phyloP scores from a whole-genome alignment of 2,329 filamentous ascomycete genomes.

The Paracorniculantispora psalliotae region DNA sequence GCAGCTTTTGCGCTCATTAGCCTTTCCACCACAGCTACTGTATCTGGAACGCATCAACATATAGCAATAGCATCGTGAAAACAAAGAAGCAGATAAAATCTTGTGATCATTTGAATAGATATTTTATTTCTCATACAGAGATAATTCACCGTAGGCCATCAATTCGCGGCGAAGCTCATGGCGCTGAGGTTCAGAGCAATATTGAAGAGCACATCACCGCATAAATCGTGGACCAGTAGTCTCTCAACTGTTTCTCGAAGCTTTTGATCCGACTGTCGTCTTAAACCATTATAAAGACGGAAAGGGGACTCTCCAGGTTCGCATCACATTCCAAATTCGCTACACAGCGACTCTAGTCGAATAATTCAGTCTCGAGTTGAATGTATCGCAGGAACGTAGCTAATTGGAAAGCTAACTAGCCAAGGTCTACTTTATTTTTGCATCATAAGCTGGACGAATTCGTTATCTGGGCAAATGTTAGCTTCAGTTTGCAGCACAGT shows the following conservation, averaged over 20 bases:
- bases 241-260: neutral
- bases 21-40: neutral
- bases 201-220: neutral
- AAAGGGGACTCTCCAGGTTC: neutral
- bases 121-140: neutral
- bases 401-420: neutral
- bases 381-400: neutral
- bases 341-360: neutral
- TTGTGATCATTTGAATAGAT: neutral
- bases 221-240: neutral
- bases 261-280: neutral
- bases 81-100: neutral
- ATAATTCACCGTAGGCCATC: neutral
- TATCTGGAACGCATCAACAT: neutral
- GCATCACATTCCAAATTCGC: neutral
- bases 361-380: neutral
- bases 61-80: neutral
- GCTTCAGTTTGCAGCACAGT: neutral
- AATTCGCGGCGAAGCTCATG: neutral
- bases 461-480: constrained; percentile 59
- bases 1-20: no score
- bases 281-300: neutral
- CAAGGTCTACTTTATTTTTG: constrained; percentile 61
- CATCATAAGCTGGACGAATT: constrained; percentile 94
- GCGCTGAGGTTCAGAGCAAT: neutral